Base-by-base conservation (phyloP, 495 filamentous ascomycete species). In the Sordaria brevicollis region DNA sequence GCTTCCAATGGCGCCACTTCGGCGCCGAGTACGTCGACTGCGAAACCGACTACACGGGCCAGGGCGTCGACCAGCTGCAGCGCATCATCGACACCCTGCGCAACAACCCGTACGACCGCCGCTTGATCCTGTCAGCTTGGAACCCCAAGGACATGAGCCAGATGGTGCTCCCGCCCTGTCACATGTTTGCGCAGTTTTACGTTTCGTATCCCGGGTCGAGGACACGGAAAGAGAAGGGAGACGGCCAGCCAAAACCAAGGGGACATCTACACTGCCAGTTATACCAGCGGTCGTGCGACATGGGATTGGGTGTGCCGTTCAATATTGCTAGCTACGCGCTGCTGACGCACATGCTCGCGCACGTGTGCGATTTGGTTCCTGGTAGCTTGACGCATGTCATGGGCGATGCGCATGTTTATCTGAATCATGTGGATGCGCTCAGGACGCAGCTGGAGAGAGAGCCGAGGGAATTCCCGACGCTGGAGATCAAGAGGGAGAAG, bases 111-210 rank as follows among this genome's bases (percentile, higher is more conserved):
- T 96, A 92, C 76, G 95, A 98, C 76, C 86, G 95, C 2, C 81
- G 95, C 34, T 91, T 99, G 71, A 92, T 99, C 71, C 84, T 99
- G 69, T 89, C 84, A 68, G 95, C 95, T 1, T 99, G 95, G 95
- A 98, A 98, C 76, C 93, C 93, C 3, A 86, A 86, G 5, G 95
- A 97, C 78, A 74, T 99, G 74, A 80, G 80, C 65, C 89, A 91
- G 79, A 99, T 98, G 95, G 95, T 93, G 2, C 84, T 99, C 21
- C 95, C 95, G 72, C 95, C 96, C 4, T 99, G 95, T 76, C 95
- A 98, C 79, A 97, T 99, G 95, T 97, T 99, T 81, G 94, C 94
- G 15, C 96, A 98, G 81, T 98, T 98, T 76, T 97, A 97, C 75
- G 94, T 99, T 39, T 92, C 90, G 1, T 97, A 87, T 78, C 91